These are phyloP conservation scores for Aegle marmelos DNA, from an alignment of 345 rosid species.

Conservation along the genomic window DNA sequence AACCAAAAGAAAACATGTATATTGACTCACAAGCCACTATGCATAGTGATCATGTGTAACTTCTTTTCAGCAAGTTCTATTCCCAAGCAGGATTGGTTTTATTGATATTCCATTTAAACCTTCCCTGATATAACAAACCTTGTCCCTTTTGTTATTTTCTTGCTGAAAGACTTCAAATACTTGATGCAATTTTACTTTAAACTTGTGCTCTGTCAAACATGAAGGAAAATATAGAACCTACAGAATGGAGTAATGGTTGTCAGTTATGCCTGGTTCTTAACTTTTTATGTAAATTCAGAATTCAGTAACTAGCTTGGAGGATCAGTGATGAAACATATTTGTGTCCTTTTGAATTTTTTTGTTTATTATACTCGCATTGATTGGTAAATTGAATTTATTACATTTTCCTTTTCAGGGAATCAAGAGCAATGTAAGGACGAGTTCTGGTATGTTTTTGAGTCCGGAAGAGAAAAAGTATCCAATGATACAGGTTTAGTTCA, in stretches of 20 bases:
- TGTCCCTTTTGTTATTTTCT: not conserved
- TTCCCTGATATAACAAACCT: not conserved
- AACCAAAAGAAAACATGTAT: not conserved
- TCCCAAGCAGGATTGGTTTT: not conserved
- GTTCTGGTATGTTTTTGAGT: constrained; percentile 94
- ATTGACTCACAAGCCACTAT: not conserved
- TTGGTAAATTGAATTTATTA: not conserved
- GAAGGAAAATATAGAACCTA: too few species aligned
- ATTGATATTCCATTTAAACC: not conserved
- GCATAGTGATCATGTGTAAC: not conserved
- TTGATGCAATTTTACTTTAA: not conserved
- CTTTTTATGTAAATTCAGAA: not conserved
- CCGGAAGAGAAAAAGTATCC: constrained; percentile 70
- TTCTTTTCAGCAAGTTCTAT: not conserved
- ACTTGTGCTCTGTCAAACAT: not conserved
- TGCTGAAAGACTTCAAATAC: not conserved
- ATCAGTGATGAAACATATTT: not conserved
- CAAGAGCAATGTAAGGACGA: constrained; percentile 87
- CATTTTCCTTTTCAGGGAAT: constrained; percentile 53
- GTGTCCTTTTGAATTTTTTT: not conserved
- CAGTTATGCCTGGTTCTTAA: not conserved
- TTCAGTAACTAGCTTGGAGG: not conserved
- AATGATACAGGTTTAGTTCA: constrained; percentile 64
- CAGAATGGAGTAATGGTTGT: not conserved
- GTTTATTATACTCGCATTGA: not conserved